Evolutionary conservation across 164 flowering plant species (phyloP).

Genomic region (Annona cherimola): DNA sequence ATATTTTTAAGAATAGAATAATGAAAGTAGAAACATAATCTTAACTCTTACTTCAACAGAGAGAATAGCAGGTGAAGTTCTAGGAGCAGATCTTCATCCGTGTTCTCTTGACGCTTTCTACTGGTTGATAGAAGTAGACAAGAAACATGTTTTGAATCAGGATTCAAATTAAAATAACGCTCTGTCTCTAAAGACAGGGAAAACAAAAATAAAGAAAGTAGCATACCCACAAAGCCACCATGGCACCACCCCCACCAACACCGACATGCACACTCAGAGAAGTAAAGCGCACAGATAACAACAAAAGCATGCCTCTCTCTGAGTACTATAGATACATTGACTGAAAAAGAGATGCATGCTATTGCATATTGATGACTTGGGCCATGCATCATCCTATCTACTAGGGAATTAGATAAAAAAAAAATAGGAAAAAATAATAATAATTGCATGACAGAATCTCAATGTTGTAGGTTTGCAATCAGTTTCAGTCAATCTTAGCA

Average conservation of each 20-base stretch:
- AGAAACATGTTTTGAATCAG: neutral
- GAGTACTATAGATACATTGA: no score
- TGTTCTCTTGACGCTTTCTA: constrained; percentile 44
- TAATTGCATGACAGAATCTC: neutral
- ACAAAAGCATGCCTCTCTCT: no score
- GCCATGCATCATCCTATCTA: neutral
- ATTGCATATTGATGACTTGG: neutral
- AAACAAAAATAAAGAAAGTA: neutral
- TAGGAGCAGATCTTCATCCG: constrained; percentile 42
- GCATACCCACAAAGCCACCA: no score
- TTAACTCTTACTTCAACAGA: constrained; percentile 77
- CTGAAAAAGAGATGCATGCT: no score
- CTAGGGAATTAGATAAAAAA: neutral
- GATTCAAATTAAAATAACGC: neutral
- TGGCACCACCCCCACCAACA: no score
- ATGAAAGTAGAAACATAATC: neutral
- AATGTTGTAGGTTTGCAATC: neutral
- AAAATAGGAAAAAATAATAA: no score
- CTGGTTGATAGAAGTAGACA: constrained; percentile 21
- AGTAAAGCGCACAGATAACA: no score
- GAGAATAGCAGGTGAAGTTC: constrained; percentile 69
- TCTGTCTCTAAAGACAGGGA: neutral
- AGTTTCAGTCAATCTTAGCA: neutral
- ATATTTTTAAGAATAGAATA: neutral
- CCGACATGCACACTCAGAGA: no score